Evolutionary conservation across 2,329 filamentous ascomycete genomes (phyloP).

Genomic region (Neonectria coccinea): DNA sequence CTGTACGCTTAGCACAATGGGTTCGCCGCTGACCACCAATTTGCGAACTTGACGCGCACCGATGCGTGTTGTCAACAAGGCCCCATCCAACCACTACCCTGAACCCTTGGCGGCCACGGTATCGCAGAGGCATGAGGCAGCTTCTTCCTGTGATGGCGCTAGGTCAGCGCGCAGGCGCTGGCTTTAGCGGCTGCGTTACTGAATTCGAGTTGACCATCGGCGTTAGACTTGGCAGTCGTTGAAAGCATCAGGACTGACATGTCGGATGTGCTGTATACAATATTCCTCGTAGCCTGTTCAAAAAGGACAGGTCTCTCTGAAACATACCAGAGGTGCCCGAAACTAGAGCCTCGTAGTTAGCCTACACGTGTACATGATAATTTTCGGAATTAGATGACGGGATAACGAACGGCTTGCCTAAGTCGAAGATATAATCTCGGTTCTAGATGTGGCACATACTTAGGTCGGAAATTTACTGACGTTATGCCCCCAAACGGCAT

Average conservation of each 20-base stretch:
- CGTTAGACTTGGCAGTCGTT: constrained; percentile 62
- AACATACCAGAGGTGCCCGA: constrained; percentile 66
- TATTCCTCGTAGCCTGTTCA: constrained; percentile 75
- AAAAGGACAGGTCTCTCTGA: constrained; percentile 54
- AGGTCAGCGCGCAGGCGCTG: no score
- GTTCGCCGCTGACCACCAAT: constrained; percentile 62
- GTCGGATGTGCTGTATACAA: constrained; percentile 46
- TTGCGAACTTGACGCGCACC: constrained; percentile 61
- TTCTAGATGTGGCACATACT: constrained; percentile 45
- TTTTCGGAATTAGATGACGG: constrained; percentile 42
- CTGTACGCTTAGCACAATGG: constrained; percentile 62
- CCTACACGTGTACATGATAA: constrained; percentile 63
- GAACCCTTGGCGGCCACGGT: constrained; percentile 55
- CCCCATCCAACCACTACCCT: constrained; percentile 59
- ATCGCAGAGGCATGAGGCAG: no score
- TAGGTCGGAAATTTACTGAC: no score
- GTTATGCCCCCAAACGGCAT: constrained; percentile 46
- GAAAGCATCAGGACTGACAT: constrained; percentile 56
- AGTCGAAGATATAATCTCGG: constrained; percentile 55
- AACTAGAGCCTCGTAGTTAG: constrained; percentile 57
- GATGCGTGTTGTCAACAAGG: constrained; percentile 77
- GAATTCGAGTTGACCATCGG: constrained; percentile 48
- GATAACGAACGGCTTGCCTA: constrained; percentile 61
- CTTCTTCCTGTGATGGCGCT: no score
- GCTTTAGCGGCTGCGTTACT: constrained; percentile 27